Percentiles rank a stretch among this genome's conserved stretches.
Evolutionary conservation across 1,284 basidiomycete species (phyloP).

Genomic region (Cutaneotrichosporon sp.): DNA sequence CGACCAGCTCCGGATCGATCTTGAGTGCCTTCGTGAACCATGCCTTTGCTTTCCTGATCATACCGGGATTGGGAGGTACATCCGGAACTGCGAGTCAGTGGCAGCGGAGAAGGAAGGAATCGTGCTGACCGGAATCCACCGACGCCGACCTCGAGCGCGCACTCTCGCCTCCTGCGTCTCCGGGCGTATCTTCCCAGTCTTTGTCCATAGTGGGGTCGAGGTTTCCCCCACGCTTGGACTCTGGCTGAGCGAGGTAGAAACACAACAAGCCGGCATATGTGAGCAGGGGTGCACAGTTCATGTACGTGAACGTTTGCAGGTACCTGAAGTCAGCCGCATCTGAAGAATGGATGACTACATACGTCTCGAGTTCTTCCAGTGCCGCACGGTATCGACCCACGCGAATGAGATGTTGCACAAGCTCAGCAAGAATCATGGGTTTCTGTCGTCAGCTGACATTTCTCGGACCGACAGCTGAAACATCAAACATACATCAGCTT

Average conservation of each 20-base stretch:
- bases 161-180: background rate
- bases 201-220: too few species aligned
- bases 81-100: background rate
- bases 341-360: too few species aligned
- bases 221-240: conserved; percentile 5
- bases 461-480: background rate
- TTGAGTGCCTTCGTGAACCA: conserved; percentile 35
- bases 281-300: conserved; percentile 70
- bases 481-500: conserved; percentile 23
- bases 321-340: conserved; percentile 55
- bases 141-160: background rate
- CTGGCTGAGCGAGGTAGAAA: conserved; percentile 52
- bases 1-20: conserved; percentile 26
- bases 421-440: conserved; percentile 66
- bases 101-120: background rate
- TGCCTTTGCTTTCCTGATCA: conserved; percentile 27
- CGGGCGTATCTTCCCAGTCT: background rate
- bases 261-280: conserved; percentile 72
- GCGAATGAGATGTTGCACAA: conserved; percentile 63
- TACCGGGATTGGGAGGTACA: background rate
- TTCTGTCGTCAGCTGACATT: conserved; percentile 52
- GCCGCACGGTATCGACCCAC: conserved; percentile 61
- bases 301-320: conserved; percentile 75
- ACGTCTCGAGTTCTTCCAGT: conserved; percentile 79
- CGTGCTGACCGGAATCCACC: background rate